Base-by-base conservation (phyloP, 2,329 filamentous ascomycete genomes). In the Apiospora sp. region DNA sequence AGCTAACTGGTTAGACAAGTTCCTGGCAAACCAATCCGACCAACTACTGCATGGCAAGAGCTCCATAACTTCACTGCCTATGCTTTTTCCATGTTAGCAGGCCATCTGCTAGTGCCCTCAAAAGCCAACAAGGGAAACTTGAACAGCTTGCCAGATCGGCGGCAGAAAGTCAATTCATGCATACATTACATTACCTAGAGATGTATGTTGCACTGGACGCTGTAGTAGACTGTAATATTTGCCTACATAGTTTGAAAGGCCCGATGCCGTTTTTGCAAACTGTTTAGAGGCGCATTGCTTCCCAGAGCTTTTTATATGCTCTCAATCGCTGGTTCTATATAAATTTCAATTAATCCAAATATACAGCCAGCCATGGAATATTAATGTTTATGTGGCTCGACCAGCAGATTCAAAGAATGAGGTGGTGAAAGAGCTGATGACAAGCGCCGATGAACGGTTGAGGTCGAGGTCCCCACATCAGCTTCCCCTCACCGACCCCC, bases 401-500 rank as follows among this genome's bases (percentile, higher is more conserved):
- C n/a, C 46, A n/a, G 46, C 22, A 10, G 46, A 49, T n/a, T 7
- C 27, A 4, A n/a, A 48, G 16, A 19, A n/a, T 22, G 46, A 48
- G 27, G 6, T 61, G 16, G 16, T 61, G 27, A 61, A 61, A 30
- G 51, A 34, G 34, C 54, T 61, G 51, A 58, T 58, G 30, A 61
- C 34, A 30, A 19, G 54, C 19, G 30, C 27, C 16, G 51, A 58
- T 41, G 16, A 34, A 30, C 24, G 51, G 27, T 49, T 22, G 46
- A 49, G 46, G 46, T 49, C 46, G 22, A 49, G 22, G 22, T n/a
- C 46, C 7, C 72, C 72, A 71, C 72, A 69, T 48, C 19, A 41
- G 44, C 16, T 64, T 70, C 72, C 72, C 70, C 70, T 70, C 72
- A 43, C 48, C 41, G 67, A 73, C 46, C 67, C 72, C 72, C 72